phyloP scores from a whole-genome alignment of 2,329 filamentous ascomycete species.

The Colletotrichum tabaci region DNA sequence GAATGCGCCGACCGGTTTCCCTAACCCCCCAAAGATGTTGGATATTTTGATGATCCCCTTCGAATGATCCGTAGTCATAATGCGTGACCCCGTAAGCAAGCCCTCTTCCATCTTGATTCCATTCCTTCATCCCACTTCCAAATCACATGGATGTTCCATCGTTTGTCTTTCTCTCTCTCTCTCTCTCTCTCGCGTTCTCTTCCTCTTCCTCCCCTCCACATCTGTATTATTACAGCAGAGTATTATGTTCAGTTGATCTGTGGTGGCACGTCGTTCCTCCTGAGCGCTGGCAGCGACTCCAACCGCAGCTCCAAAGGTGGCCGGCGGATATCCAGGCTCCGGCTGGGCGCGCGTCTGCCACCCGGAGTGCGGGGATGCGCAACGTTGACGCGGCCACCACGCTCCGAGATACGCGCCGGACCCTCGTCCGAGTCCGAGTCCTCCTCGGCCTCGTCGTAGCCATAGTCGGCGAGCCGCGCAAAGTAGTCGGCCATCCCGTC shows the following conservation, averaged over 20 bases:
- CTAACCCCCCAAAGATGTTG: not conserved
- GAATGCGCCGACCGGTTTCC: slow-evolving; percentile 28
- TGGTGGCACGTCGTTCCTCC: not conserved
- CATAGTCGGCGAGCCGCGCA: slow-evolving; percentile 81
- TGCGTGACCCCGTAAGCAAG: slow-evolving; percentile 4
- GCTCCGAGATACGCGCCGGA: slow-evolving; percentile 62
- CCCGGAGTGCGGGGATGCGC: slow-evolving; percentile 70
- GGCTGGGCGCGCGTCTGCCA: slow-evolving; percentile 66
- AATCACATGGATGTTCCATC: too few species aligned
- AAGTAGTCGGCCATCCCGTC: slow-evolving; percentile 90
- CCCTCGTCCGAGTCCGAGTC: slow-evolving; percentile 65
- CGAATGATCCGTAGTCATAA: slow-evolving; percentile 16
- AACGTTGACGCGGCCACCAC: slow-evolving; percentile 70
- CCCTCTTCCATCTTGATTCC: not conserved
- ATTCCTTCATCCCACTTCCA: not conserved
- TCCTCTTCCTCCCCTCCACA: not conserved
- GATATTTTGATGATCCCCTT: not conserved
- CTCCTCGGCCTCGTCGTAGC: slow-evolving; percentile 59
- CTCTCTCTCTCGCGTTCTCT: too few species aligned
- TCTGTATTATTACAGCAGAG: slow-evolving; percentile 19
- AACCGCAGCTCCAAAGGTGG: slow-evolving; percentile 55
- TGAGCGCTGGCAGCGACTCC: slow-evolving; percentile 36
- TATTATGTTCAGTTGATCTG: slow-evolving; percentile 20
- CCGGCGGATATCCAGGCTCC: slow-evolving; percentile 70
- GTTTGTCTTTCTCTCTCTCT: too few species aligned